These are phyloP conservation scores for Claviceps digitariae DNA, from an alignment of 2,329 filamentous ascomycete genomes.

Conservation along the genomic window DNA sequence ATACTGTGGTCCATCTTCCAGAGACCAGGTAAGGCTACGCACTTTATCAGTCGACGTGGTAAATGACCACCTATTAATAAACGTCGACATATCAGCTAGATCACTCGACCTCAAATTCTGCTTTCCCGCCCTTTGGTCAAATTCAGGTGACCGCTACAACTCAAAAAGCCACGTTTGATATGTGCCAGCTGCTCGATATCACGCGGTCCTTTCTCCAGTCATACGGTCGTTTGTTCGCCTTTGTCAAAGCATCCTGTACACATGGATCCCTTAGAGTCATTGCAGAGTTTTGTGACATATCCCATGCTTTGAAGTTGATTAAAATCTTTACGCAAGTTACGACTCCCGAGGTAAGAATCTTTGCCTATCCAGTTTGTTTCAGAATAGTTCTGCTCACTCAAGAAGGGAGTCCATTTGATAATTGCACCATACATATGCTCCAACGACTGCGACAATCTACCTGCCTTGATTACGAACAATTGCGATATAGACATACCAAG, in stretches of 20 bases:
- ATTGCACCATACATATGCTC: slow-evolving; percentile 9
- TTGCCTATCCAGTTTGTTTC: too few relatives aligned
- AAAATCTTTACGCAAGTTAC: slow-evolving; percentile 18
- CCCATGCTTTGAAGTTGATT: slow-evolving; percentile 27
- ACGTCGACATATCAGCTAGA: background rate
- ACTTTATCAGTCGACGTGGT: background rate
- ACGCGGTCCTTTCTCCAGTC: slow-evolving; percentile 24
- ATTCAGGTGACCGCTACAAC: slow-evolving; percentile 15
- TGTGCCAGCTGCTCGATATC: slow-evolving; percentile 23
- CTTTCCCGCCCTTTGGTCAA: slow-evolving; percentile 12
- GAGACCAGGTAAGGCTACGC: background rate
- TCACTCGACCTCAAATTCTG: background rate
- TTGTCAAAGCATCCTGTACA: slow-evolving; percentile 28
- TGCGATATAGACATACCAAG: background rate
- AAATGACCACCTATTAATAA: background rate
- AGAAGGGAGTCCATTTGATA: slow-evolving; percentile 13
- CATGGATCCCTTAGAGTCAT: slow-evolving; percentile 32
- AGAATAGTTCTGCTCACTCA: slow-evolving; percentile 10
- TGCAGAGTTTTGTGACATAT: slow-evolving; percentile 39
- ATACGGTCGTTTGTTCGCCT: slow-evolving; percentile 39
- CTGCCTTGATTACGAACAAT: slow-evolving; percentile 6
- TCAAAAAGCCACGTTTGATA: slow-evolving; percentile 8
- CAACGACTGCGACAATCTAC: slow-evolving; percentile 5
- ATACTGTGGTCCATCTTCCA: slow-evolving; percentile 11
- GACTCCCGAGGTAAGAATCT: slow-evolving; percentile 13